phyloP scores from a whole-genome alignment of 1,284 basidiomycete genomes.

The Trichosporon coremiiforme region DNA sequence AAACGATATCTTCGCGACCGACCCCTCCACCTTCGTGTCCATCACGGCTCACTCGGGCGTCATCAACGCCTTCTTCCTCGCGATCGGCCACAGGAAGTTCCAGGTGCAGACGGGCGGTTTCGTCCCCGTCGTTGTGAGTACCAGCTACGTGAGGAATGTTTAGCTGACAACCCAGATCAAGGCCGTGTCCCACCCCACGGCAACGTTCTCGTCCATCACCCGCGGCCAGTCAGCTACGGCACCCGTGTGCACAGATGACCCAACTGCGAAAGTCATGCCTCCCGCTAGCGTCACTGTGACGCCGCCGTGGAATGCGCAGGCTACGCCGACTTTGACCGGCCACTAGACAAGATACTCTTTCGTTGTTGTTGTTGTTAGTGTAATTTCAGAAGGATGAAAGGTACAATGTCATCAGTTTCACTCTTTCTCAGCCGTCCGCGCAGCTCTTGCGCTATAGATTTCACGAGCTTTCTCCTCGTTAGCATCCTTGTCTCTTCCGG shows the following conservation, averaged over 20 bases:
- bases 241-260: conserved; percentile 30
- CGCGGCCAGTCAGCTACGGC: conserved; percentile 35
- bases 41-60: conserved; percentile 53
- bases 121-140: conserved; percentile 36
- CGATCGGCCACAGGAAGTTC: conserved; percentile 37
- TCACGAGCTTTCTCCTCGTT: not conserved
- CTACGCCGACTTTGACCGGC: not conserved
- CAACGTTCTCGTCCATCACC: conserved; percentile 31
- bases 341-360: not conserved
- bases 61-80: conserved; percentile 45
- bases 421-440: not conserved
- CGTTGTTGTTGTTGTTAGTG: not conserved
- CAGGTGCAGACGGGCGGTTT: conserved; percentile 42
- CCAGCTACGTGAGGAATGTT: not conserved
- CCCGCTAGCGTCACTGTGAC: conserved; percentile 12
- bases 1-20: conserved; percentile 48
- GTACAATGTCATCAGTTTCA: not conserved
- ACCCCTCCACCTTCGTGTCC: conserved; percentile 41
- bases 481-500: not conserved
- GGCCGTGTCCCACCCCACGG: conserved; percentile 31
- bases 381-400: not conserved
- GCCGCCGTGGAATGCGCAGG: conserved; percentile 13
- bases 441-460: not conserved
- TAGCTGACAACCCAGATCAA: conserved; percentile 29
- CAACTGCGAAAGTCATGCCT: conserved; percentile 14